Evolutionary conservation across 2,329 filamentous ascomycete genomes (phyloP), one percentile per base, ranked within the genome.

Genomic region (Fusarium pininemorale): DNA sequence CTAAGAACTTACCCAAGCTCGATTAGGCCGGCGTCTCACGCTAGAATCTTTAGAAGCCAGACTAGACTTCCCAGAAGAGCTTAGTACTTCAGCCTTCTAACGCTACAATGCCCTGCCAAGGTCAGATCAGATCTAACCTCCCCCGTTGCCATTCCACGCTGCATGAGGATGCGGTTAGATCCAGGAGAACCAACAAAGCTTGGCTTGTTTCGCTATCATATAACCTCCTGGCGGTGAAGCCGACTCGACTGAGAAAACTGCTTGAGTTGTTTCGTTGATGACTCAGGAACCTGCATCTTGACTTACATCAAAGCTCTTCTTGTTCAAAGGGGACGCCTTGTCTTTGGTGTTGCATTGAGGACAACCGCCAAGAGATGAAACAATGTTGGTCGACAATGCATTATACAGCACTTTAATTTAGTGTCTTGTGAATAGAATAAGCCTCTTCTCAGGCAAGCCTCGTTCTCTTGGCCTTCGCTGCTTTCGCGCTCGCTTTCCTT

Each of bases 1-100:
- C 20, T 16, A 24, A 22, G 37, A 30, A 47, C 38, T 38, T 13
- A 26, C 42, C 66, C 60, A 63, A 70, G 26, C 66, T 71, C 48
- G 51, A 69, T 69, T 63, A 18, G 71, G 58, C 26, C 16, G 35
- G 35, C 20, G 51, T 72, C 70, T 68, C 47, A 56, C 76, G 76
- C 76, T 78, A 78, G 76, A 77, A 78, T 50, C 70, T 73, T 68
- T 61, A 26, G 66, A 76, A 75, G 41, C 22, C 30, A 45, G 28
- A 32, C 57, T 20, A n/a, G 15, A n/a, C 57, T 72, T 65, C 67
- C 39, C 6, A 76, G 48, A 74, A 71, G 22, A 47, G 62, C 63
- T 55, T 71, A 73, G 72, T 26, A 51, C 18, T 20, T 16, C n/a
- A 69, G 45, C 37, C 24, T 35, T 41, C 30, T n/a, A 55, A 47